Conservation (phyloP, 495 filamentous ascomycete species). For the Penicillium bialowiezense region DNA sequence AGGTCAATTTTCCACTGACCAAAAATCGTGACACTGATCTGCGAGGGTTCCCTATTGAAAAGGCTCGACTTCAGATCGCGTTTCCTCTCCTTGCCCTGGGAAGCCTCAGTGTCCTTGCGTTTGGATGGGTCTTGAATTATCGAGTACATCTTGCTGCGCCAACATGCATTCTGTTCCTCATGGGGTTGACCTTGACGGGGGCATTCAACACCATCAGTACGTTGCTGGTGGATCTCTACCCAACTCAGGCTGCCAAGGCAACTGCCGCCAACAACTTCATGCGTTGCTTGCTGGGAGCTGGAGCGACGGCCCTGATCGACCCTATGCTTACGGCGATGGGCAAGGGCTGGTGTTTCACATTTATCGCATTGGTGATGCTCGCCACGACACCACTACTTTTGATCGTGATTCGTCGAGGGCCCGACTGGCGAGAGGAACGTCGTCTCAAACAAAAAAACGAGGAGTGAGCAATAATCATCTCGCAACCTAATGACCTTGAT, state of each 20-base stretch:
- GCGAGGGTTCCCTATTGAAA: constrained; percentile 60
- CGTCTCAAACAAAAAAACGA: constrained; percentile 19
- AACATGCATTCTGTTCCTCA: constrained; percentile 56
- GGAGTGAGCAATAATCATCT: background rate
- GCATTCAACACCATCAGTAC: constrained; percentile 57
- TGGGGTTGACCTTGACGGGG: constrained; percentile 54
- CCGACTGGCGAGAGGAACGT: constrained; percentile 47
- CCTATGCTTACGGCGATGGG: constrained; percentile 67
- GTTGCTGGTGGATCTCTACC: constrained; percentile 65
- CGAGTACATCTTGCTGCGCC: constrained; percentile 40
- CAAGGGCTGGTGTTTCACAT: constrained; percentile 66
- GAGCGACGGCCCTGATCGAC: constrained; percentile 59
- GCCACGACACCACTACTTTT: constrained; percentile 52
- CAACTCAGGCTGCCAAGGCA: constrained; percentile 57
- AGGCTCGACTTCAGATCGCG: constrained; percentile 55
- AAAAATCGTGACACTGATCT: constrained; percentile 52
- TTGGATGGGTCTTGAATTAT: constrained; percentile 39
- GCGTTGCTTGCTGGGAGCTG: constrained; percentile 66
- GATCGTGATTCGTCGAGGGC: constrained; percentile 41
- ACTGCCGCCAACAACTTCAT: constrained; percentile 71
- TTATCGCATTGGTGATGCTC: constrained; percentile 56
- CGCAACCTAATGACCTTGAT: background rate
- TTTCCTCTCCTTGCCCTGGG: constrained; percentile 37
- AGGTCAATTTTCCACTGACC: constrained; percentile 44
- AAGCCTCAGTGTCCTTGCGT: constrained; percentile 34